Evolutionary conservation across 805 yeast species (phyloP), one percentile per base, ranked within the genome.

Genomic region (Lipomyces japonicus): DNA sequence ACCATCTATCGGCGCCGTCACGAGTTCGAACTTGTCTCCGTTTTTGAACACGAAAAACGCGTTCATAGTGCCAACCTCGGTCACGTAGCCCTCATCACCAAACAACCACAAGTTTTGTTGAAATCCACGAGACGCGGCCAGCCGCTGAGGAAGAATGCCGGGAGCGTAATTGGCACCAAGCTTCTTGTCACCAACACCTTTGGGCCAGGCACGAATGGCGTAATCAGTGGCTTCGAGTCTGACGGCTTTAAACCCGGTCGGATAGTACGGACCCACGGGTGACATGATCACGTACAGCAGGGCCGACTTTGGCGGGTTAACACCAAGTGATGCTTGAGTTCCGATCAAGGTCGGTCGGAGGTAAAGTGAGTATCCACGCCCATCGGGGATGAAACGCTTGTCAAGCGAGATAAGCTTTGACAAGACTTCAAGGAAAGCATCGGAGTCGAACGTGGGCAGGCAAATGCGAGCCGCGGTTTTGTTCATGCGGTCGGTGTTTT

Each of bases 191-290:
- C 98, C 98, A 62, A 82, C 89, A 70, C 97, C 98, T 65, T 96
- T 96, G 66, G 97, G 97, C 97, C 97, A 91, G 26, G 98, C 97
- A 75, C 98, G 86, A 30, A 90, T 90, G 44, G 96, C 96, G 62
- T 86, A 82, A 67, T 88, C 95, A 31, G 96, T 90, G 60, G 97
- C 97, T 73, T 91, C 96, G 58, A 93, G 77, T 55, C 80, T 76
- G 47, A 93, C 96, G 37, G 97, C 96, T 72, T 90, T 89, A 81
- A 91, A 91, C 18, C 97, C 97, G 18, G 96, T 85, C 64, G 84
- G 77, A 73, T 85, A 88, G 78, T 91, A 93, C 23, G 97, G 97
- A 44, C 97, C 97, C 26, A 91, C 97, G 25, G 97, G 97, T 16
- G 96, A 87, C 39, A 91, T 84, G 68, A 91, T 90, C 40, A 90